These are phyloP conservation scores for Tylopilus balloui DNA, from an alignment of 768 basidiomycete genomes.

Conservation along the genomic window DNA sequence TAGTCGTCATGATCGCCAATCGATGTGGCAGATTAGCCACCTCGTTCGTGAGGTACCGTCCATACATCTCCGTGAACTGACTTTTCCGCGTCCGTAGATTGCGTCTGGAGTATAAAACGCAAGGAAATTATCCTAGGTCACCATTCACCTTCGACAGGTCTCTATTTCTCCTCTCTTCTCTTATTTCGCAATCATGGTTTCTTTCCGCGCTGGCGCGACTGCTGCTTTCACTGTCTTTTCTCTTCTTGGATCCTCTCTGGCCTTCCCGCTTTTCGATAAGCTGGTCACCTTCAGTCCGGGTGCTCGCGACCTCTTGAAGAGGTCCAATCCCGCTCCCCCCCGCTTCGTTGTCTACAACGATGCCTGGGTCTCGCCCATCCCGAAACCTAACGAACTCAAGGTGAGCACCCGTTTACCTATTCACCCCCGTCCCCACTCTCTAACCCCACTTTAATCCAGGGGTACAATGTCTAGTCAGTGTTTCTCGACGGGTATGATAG, in stretches of 20 bases:
- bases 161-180: background rate
- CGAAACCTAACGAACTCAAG: background rate
- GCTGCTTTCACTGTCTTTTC: background rate
- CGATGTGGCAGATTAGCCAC: no score
- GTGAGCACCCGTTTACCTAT: background rate
- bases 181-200: background rate
- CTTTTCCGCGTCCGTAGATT: no score
- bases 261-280: background rate
- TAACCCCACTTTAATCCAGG: background rate
- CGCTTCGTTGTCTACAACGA: background rate
- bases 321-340: background rate
- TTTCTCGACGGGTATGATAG: no score
- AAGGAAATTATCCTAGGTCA: no score
- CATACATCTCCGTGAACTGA: no score
- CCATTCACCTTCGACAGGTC: background rate
- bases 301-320: background rate
- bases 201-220: background rate
- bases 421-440: no score
- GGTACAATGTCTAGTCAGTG: slow-evolving; percentile 30
- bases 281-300: background rate
- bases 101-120: no score
- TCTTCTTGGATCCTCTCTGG: background rate
- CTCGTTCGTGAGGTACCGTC: no score
- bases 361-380: background rate
- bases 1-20: no score